Base-by-base conservation (phyloP, 345 rosid species). In the Populus ilicifolia region DNA sequence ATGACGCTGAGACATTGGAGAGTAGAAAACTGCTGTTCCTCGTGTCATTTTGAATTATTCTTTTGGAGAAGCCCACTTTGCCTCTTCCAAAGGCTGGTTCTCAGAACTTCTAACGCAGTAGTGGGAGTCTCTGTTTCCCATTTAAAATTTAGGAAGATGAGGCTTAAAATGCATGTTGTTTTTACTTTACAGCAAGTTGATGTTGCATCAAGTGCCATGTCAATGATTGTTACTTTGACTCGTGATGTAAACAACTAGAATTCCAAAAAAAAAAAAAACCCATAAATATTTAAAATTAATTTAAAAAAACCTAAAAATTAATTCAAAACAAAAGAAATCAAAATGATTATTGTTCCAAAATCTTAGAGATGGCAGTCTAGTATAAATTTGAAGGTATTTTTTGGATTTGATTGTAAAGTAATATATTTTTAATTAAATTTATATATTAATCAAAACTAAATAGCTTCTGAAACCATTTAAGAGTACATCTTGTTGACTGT, bases 21-120 rank as follows among this genome's bases (percentile, higher is more conserved):
- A 71, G 50, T 52, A 67, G 43, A 76, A 36, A 36, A 61, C 69
- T 18, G 36, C 4, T 72, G 76, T 33, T 68, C 70, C 38, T 39
- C 44, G 59, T 81, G 10, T 69, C 70, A 48, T 74, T 43, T 20
- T 61, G 2, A 56, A 71, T 48, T 16, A 71, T 48, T 21, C 67
- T 61, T 5, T 50, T 10, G 25, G n/a, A 18, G 59, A 1, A 61
- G 50, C 54, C 54, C 68, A 72, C 65, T n/a, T 52, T 39, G 46
- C 20, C 66, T 12, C 23, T 3, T 35, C 7, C 13, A 21, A 21
- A 5, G 18, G 21, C 27, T 18, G 67, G 35, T 64, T 77, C 43
- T 61, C 20, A 62, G 30, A 52, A 30, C 33, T 72, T 76, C 23
- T 43, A 25, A 78, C 73, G 44, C 76, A 70, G 71, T 2, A 2